Evolutionary conservation across 768 basidiomycete species (phyloP).

Genomic region (Mycena galericulata): DNA sequence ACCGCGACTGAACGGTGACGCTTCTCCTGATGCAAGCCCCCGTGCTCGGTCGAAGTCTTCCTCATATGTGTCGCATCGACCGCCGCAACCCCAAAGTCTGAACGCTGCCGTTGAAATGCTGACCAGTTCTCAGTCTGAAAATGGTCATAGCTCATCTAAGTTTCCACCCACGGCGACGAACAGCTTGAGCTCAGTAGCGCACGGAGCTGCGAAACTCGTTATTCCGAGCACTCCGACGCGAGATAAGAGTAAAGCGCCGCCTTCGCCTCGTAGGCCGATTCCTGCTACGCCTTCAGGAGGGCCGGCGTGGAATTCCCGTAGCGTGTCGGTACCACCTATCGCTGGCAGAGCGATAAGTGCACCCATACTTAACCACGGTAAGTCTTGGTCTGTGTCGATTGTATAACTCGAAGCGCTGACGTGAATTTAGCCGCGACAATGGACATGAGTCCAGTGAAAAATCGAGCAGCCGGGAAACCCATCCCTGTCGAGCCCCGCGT

Average conservation of each 20-base stretch:
- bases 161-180: conserved; percentile 32
- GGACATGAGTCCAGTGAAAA: conserved; percentile 82
- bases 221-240: conserved; percentile 45
- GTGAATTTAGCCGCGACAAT: conserved; percentile 70
- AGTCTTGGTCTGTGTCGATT: conserved; percentile 37
- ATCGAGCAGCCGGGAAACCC: conserved; percentile 69
- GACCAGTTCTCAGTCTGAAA: conserved; percentile 57
- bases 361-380: conserved; percentile 80
- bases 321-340: conserved; percentile 55
- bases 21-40: conserved; percentile 53
- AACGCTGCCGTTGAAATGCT: conserved; percentile 79
- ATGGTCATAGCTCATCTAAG: conserved; percentile 44
- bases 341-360: conserved; percentile 75
- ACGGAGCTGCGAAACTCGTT: conserved; percentile 40
- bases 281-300: conserved; percentile 52
- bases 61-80: conserved; percentile 64
- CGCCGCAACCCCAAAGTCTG: conserved; percentile 76
- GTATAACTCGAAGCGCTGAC: conserved; percentile 25
- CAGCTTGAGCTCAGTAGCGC: conserved; percentile 15
- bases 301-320: conserved; percentile 48
- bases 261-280: conserved; percentile 60
- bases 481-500: conserved; percentile 64
- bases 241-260: conserved; percentile 44
- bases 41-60: conserved; percentile 66
- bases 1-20: conserved; percentile 42